phyloP scores from a whole-genome alignment of 495 filamentous ascomycete genomes.

The Neurospora sp. region DNA sequence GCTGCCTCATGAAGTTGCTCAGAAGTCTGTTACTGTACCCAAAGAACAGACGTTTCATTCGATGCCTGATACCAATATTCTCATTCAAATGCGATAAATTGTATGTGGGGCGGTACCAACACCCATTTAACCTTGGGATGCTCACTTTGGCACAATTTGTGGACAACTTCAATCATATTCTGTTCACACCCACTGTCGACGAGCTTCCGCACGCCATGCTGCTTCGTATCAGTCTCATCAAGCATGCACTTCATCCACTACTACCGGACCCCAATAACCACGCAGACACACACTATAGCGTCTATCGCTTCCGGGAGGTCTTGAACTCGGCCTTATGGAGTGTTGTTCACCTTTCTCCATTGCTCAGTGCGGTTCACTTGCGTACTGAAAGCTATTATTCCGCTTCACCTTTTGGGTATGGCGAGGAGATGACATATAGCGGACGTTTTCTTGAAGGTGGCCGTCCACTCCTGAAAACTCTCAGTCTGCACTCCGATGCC shows the following conservation, averaged over 20 bases:
- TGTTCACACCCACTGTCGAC: not conserved
- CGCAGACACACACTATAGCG: no score
- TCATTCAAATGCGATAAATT: not conserved
- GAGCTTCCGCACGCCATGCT: not conserved
- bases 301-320: no score
- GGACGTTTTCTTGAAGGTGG: no score
- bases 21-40: not conserved
- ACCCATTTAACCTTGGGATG: not conserved
- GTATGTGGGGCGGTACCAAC: not conserved
- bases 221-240: not conserved
- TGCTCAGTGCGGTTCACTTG: no score
- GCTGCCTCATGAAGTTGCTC: not conserved
- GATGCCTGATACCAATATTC: not conserved
- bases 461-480: no score
- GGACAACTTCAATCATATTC: not conserved
- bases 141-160: not conserved
- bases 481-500: no score
- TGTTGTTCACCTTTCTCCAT: no score
- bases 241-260: not conserved
- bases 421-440: no score
- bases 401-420: no score
- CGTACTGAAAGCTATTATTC: no score
- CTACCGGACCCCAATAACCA: no score
- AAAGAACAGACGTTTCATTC: not conserved
- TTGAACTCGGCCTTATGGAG: no score